phyloP scores from a whole-genome alignment of 202 grass and related monocot genomes.

The Tripidium arundinaceum region DNA sequence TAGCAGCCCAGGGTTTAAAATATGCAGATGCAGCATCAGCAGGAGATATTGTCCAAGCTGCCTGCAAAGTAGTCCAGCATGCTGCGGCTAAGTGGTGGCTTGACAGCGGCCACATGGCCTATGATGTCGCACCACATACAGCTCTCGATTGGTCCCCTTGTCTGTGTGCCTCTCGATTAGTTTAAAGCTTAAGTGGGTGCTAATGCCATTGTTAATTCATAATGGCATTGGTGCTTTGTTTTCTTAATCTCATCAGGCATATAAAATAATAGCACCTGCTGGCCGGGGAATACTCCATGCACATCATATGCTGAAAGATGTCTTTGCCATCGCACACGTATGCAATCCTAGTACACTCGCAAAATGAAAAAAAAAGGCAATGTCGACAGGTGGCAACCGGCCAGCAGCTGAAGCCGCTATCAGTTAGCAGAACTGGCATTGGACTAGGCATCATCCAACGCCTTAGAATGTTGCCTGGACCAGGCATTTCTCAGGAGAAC shows the following conservation, averaged over 20 bases:
- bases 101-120: slow-evolving; percentile 41
- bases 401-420: not conserved
- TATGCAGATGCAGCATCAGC: slow-evolving; percentile 35
- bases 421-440: no score
- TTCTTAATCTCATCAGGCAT: slow-evolving; percentile 10
- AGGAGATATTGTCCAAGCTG: slow-evolving; percentile 40
- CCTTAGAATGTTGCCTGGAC: no score
- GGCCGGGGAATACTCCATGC: slow-evolving; percentile 19
- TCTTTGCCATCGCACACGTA: not conserved
- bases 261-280: slow-evolving; percentile 11
- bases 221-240: slow-evolving; percentile 25
- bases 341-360: slow-evolving; percentile 22
- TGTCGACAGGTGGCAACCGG: slow-evolving; percentile 12
- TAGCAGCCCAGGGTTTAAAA: slow-evolving; percentile 32
- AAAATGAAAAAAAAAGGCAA: not conserved
- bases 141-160: slow-evolving; percentile 3
- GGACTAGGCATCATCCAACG: no score
- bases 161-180: slow-evolving; percentile 24
- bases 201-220: slow-evolving; percentile 33
- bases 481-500: no score
- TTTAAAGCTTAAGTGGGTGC: not conserved
- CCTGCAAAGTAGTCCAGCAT: no score
- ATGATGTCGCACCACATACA: slow-evolving; percentile 30
- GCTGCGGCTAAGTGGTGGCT: slow-evolving; percentile 29
- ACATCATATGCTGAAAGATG: slow-evolving; percentile 23